Evolutionary conservation across 805 yeast genomes (phyloP), one percentile per base, ranked within the genome.

Genomic region (Tetrapisispora namnaoensis): DNA sequence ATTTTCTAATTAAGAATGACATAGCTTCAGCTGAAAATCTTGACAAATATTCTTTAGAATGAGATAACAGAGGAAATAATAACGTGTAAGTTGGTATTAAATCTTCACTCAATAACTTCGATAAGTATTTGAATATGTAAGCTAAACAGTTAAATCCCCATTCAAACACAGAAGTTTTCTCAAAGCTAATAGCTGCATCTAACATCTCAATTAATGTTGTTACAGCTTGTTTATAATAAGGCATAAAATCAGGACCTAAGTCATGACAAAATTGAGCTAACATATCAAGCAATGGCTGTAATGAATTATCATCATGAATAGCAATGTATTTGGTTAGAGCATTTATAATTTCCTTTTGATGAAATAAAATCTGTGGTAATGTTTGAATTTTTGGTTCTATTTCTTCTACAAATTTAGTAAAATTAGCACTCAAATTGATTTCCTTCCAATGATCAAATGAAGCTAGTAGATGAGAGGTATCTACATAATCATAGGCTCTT

Each of bases 11-110:
- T 49, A 91, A 70, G 57, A 85, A 93, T 0, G 97, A 86, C 42
- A 91, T 65, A 0, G 96, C 93, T 65, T 91, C 97, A 0, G 96
- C 89, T 20, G 95, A 81, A 58, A 91, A 93, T 52, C 95, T 74
- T 1, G 86, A 74, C 35, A 90, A 74, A 53, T 83, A 80, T 27
- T 78, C 78, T 55, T 82, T 83, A 49, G 79, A 67, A 35, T 77
- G 76, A 30, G 69, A 60, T 48, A 91, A 69, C 21, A 88, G 65
- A 0, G 95, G 90, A 34, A 79, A 65, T 13, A 89, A 69, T 4
- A 76, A 60, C 34, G 74, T 70, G 62, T 85, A 86, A 0, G 97
- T 88, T 9, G 87, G 84, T 17, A 73, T 58, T 50, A 89, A 67
- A 45, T 87, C 84, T 22, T 75, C 68, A 0, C 82, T 73, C 44